Evolutionary conservation across 176 grass and related monocot species (phyloP).

Genomic region (Echinochloa phyllopogon): DNA sequence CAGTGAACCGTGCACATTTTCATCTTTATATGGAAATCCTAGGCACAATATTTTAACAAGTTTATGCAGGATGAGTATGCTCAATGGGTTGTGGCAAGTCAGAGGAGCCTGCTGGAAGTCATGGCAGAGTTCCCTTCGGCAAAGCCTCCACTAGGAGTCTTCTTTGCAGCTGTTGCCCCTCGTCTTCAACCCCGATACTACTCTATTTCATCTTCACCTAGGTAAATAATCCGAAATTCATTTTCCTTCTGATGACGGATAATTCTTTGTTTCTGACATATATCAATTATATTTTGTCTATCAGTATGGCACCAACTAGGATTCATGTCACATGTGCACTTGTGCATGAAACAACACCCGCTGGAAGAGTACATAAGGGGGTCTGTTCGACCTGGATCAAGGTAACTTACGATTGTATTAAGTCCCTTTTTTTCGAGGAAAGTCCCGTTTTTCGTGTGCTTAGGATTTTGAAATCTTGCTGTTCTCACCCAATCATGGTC

Average conservation of each 20-base stretch:
- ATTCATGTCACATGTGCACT: conserved; percentile 92
- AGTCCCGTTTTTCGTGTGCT: neutral
- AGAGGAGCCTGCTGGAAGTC: conserved; percentile 90
- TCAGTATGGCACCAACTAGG: conserved; percentile 76
- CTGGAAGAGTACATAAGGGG: conserved; percentile 88
- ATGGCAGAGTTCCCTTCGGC: conserved; percentile 90
- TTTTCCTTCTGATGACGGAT: neutral
- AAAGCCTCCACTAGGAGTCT: conserved; percentile 88
- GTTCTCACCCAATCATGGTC: neutral
- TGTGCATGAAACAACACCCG: conserved; percentile 69
- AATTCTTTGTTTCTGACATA: conserved; percentile 12
- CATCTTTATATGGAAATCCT: conserved; percentile 24
- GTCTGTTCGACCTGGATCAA: conserved; percentile 97
- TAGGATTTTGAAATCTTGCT: neutral
- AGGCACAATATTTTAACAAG: conserved; percentile 9
- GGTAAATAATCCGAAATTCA: conserved; percentile 44
- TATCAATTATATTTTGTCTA: conserved; percentile 23
- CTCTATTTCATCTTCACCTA: conserved; percentile 92
- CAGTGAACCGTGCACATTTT: conserved; percentile 6
- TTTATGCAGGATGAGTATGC: conserved; percentile 85
- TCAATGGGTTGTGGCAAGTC: conserved; percentile 84
- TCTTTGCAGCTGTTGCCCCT: conserved; percentile 84
- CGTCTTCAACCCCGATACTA: conserved; percentile 93
- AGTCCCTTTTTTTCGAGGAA: no score
- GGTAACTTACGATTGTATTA: conserved; percentile 45